Evolutionary conservation across 768 basidiomycete species (phyloP), one percentile per base, ranked within the genome.

Genomic region (Thelephora ganbajun): DNA sequence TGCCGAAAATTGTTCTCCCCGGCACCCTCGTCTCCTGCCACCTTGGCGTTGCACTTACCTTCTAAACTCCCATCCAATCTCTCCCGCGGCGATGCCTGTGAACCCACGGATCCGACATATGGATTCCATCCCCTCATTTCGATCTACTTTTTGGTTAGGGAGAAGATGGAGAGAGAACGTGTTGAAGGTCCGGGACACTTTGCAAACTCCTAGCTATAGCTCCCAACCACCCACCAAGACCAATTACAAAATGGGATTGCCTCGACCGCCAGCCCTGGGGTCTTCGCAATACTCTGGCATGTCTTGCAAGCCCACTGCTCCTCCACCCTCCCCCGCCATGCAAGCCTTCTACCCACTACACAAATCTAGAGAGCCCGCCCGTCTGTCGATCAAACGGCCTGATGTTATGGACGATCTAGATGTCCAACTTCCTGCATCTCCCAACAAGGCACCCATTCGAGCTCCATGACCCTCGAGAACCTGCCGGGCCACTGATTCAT

Each of bases 71-170:
- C 73, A 51, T 72, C 74, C 0, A 72, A 75, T 44, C 65, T 76
- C 46, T 54, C 60, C 22, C 76, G 77, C 61, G 50, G 63, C 11
- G 62, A 69, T 46, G 71, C 51, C 69, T 49, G 55, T 22, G 67
- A 80, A 51, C 73, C 71, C 11, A 53, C 69, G 52, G 94, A 99
- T 59, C 93, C 94, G 4, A 94, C 90, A 12, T 69, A 77, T 47
- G 96, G 92, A 1, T 99, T 90, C 68, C 91, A 97, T 61, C 93
- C 91, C 0, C 73, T 99, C 22, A 75, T 98, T 42, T 90, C 92
- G 26, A 97, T 99, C 67, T 99, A 99, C 63, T 97, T 81, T 68
- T 78, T 99, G 16, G 87, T 92, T 3, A 72, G 89, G 46, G 96
- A 99, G 69, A 98, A 97, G 72, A 70, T 92, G 58, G 92, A 98